Base-by-base conservation (phyloP, 1,284 basidiomycete genomes). In the Marasmius fiardii region DNA sequence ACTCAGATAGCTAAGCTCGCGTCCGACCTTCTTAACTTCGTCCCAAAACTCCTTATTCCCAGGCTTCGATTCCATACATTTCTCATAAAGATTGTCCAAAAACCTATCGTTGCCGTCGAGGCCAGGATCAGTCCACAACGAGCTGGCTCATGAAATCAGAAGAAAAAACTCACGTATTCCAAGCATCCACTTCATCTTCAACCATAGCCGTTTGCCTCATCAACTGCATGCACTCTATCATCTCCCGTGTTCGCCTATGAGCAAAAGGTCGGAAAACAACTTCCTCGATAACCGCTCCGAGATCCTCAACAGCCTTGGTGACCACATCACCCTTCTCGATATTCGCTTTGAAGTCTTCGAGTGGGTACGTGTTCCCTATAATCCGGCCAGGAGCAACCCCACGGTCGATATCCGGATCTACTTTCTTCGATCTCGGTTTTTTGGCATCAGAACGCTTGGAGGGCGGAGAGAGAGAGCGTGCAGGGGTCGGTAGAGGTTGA, bases 271-370 rank as follows among this genome's bases (percentile, higher is more conserved):
- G 75, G 55, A 79, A 68, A 12, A 90, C 77, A 52, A 92, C 81
- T 64, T 93, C 88, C 57, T 75, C 75, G 43, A 95, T 81, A 2
- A 92, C 87, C 16, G 68, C 75, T 11, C 77, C 83, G 31, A 95
- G 68, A 69, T 95, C 92, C 64, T 88, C 82, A 10, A 93, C 87
- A 0, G 90, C 90, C 69, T 95, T 93, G 23, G 79, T 82, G 49
- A 93, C 90, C 16, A 92, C 71, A 66, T 93, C 91, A 0, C 90
- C 90, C 51, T 80, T 76, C 41, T 78, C 76, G 18, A 90, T 72
- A 62, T 92, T 86, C 61, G 78, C 74, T 59, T 74, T 74, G 71
- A 95, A 95, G 71, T 95, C 93, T 51, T 74, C 76, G 41, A 95
- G 73, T 1, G 93, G 92, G 60, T 77, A 75, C 1, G 85, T 82